These are phyloP conservation scores for Irpex sp. DNA, from an alignment of 1,284 basidiomycete genomes.

Conservation along the genomic window DNA sequence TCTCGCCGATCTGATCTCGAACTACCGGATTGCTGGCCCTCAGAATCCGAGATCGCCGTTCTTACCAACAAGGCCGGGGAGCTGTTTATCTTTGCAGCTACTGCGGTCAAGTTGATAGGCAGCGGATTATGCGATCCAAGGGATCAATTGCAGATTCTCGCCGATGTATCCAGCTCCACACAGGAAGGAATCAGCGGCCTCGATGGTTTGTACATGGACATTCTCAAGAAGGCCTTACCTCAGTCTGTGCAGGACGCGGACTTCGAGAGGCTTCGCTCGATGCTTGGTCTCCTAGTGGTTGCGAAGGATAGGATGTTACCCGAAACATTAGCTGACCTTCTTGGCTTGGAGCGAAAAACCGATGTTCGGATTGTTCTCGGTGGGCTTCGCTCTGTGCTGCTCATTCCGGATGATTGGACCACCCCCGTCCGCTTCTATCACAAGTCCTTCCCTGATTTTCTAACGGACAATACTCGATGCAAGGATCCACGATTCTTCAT, in stretches of 20 bases:
- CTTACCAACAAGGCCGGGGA: slow-evolving; percentile 8
- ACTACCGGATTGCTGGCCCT: not conserved
- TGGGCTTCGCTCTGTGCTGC: slow-evolving; percentile 8
- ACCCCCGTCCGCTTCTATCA: slow-evolving; percentile 16
- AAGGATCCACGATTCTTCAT: not conserved
- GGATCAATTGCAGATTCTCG: not conserved
- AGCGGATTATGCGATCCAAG: not conserved
- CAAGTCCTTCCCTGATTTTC: slow-evolving; percentile 21
- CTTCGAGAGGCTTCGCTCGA: not conserved
- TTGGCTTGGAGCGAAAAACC: not conserved
- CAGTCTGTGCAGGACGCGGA: not conserved
- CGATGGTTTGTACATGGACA: not conserved
- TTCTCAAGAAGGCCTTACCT: not conserved
- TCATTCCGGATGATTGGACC: not conserved
- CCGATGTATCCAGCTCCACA: too few relatives aligned
- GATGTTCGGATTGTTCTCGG: not conserved
- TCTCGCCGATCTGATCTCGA: not conserved
- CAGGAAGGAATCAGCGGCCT: not conserved
- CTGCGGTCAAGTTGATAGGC: slow-evolving; percentile 10
- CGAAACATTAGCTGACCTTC: not conserved
- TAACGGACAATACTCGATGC: not conserved
- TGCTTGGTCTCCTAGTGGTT: not conserved
- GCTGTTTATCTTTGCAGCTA: slow-evolving; percentile 18
- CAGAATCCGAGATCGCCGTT: slow-evolving; percentile 3
- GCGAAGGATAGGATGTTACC: not conserved